These are phyloP conservation scores for Coemansia sp. DNA, from an alignment of 192 early-diverging fungal species.

Conservation along the genomic window DNA sequence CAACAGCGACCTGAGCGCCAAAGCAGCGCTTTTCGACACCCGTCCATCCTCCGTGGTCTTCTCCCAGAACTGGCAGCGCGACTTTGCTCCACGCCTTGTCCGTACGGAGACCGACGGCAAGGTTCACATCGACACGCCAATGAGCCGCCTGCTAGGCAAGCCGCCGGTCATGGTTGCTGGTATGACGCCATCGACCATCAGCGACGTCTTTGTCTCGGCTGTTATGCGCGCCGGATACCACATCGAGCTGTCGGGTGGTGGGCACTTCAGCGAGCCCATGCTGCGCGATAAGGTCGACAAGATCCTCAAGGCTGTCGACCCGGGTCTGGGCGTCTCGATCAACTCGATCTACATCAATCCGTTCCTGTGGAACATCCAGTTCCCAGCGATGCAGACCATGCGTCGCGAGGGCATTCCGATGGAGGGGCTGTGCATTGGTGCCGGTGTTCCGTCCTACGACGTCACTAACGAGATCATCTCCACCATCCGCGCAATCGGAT, in stretches of 20 bases:
- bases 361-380: constrained; percentile 85
- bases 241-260: constrained; percentile 90
- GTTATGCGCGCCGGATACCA: constrained; percentile 91
- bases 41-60: constrained; percentile 73
- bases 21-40: constrained; percentile 78
- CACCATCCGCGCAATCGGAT: constrained; percentile 78
- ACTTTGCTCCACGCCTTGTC: constrained; percentile 83
- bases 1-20: constrained; percentile 74
- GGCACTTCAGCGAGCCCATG: constrained; percentile 82
- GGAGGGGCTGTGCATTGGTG: constrained; percentile 90
- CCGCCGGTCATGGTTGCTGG: constrained; percentile 92
- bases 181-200: constrained; percentile 91
- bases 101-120: constrained; percentile 67
- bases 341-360: constrained; percentile 92
- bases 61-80: constrained; percentile 84
- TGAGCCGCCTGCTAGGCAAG: constrained; percentile 85
- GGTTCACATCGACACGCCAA: constrained; percentile 83
- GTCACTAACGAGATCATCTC: constrained; percentile 83
- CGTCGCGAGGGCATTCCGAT: constrained; percentile 88
- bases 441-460: constrained; percentile 87
- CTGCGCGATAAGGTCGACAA: constrained; percentile 79
- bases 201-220: constrained; percentile 79
- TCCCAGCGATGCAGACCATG: constrained; percentile 82
- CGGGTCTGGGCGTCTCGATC: constrained; percentile 84
- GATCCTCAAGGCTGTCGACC: constrained; percentile 75